Percentiles rank a stretch among this genome's conserved stretches.
Conservation (phyloP, 1,139 yeast genomes). For the Geotrichum europaeum region DNA sequence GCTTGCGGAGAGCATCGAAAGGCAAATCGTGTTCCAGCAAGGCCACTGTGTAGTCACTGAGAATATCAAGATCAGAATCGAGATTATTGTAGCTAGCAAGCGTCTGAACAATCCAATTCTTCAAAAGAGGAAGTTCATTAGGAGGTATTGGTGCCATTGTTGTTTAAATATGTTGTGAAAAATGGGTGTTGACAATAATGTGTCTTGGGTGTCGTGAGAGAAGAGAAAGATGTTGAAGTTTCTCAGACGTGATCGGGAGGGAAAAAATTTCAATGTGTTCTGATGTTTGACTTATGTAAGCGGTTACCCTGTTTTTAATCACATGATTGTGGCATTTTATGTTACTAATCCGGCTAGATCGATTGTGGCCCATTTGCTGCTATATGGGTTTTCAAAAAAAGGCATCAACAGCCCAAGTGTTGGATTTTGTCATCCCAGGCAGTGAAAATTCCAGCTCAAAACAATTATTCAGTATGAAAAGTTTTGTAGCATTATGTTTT, state of each 20-base stretch:
- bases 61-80: slow-evolving; percentile 36
- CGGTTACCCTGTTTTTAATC: background rate
- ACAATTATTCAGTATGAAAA: too few species aligned
- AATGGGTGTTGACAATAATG: background rate
- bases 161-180: background rate
- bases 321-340: background rate
- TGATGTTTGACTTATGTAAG: background rate
- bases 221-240: background rate
- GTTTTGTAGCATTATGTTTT: too few species aligned
- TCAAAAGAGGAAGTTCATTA: slow-evolving; percentile 23
- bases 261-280: background rate
- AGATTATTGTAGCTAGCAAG: slow-evolving; percentile 38
- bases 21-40: slow-evolving; percentile 37
- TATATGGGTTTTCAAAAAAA: background rate
- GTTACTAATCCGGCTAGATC: background rate
- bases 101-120: slow-evolving; percentile 37
- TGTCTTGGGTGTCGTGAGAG: background rate
- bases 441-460: too few species aligned
- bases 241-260: background rate
- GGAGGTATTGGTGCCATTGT: background rate
- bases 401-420: too few species aligned
- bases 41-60: slow-evolving; percentile 43
- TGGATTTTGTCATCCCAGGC: too few species aligned
- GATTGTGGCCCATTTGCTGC: background rate
- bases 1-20: slow-evolving; percentile 27